These are phyloP conservation scores for Exophiala oligosperma DNA, from an alignment of 2,329 filamentous ascomycete species.

Conservation along the genomic window DNA sequence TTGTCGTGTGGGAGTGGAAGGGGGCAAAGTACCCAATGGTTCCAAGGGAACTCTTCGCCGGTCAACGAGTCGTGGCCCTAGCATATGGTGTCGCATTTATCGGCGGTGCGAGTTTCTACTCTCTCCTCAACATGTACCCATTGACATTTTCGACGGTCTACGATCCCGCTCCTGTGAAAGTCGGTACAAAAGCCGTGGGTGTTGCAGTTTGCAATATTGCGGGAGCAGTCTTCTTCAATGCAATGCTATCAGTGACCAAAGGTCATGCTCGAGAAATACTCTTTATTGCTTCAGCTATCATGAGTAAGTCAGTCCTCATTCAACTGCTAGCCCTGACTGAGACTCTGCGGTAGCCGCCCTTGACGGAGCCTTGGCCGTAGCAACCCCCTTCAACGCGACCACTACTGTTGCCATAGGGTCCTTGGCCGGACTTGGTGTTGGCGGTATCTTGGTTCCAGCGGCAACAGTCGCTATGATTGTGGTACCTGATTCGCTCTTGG, in stretches of 20 bases:
- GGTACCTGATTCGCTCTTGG: constrained; percentile 6
- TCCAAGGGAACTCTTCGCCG: constrained; percentile 44
- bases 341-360: constrained; percentile 58
- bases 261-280: constrained; percentile 4
- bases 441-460: constrained; percentile 6
- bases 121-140: constrained; percentile 59
- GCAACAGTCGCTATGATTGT: constrained; percentile 7
- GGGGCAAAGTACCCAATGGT: constrained; percentile 48
- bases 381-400: constrained; percentile 48
- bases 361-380: constrained; percentile 48
- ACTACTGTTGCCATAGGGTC: constrained; percentile 2
- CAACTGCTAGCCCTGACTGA: neutral
- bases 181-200: constrained; percentile 61
- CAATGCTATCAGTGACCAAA: constrained; percentile 44
- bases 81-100: constrained; percentile 60
- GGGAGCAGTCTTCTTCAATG: constrained; percentile 60
- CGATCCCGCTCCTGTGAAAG: constrained; percentile 62
- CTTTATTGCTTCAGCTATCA: neutral
- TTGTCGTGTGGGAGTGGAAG: constrained; percentile 48
- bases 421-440: constrained; percentile 10
- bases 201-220: constrained; percentile 21
- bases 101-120: constrained; percentile 60
- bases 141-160: constrained; percentile 65
- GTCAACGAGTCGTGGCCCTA: constrained; percentile 52
- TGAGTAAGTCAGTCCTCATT: constrained; percentile 6